A percentile compares a stretch with the other conserved stretches of the same genome.
These are phyloP conservation scores for Theobroma grandiflorum DNA, from an alignment of 441 rosid genomes.

Conservation along the genomic window DNA sequence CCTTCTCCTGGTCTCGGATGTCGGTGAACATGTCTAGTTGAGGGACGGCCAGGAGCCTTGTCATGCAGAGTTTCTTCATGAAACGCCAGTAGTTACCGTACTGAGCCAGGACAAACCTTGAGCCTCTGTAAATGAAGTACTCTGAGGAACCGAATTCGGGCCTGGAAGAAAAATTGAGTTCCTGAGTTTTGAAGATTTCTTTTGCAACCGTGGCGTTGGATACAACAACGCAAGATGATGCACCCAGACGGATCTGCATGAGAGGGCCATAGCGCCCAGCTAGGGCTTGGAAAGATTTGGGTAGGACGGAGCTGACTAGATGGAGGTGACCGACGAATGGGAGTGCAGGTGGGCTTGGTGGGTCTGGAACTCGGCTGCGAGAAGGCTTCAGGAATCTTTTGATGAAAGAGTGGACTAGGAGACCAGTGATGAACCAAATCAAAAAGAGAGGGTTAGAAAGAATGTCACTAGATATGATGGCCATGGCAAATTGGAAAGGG, in stretches of 20 bases:
- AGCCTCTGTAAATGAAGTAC: conserved; percentile 57
- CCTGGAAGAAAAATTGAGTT: conserved; percentile 54
- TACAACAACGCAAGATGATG: conserved; percentile 59
- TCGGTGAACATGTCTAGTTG: conserved; percentile 57
- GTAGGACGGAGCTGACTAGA: conserved; percentile 56
- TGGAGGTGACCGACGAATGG: conserved; percentile 84
- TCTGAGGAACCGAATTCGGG: conserved; percentile 62
- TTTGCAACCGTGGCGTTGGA: conserved; percentile 55
- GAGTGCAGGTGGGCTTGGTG: conserved; percentile 63
- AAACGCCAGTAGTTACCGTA: conserved; percentile 68
- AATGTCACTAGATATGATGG: conserved; percentile 13
- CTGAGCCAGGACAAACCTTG: conserved; percentile 61
- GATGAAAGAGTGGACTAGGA: conserved; percentile 43
- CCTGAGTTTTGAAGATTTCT: conserved; percentile 61
- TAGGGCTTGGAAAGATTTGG: conserved; percentile 62
- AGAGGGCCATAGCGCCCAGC: conserved; percentile 74
- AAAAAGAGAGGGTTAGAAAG: conserved; percentile 35
- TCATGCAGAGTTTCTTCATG: conserved; percentile 72
- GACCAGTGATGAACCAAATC: conserved; percentile 40
- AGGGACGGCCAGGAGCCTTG: conserved; percentile 65
- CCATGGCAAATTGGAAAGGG: conserved; percentile 20
- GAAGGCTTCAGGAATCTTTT: conserved; percentile 30
- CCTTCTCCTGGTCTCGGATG: conserved; percentile 57
- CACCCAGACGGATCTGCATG: conserved; percentile 64
- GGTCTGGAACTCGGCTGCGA: conserved; percentile 9